A percentile compares a stretch with the other conserved stretches of the same genome.
Evolutionary conservation across 2,329 filamentous ascomycete species (phyloP).

Genomic region (Lachnellula arida): DNA sequence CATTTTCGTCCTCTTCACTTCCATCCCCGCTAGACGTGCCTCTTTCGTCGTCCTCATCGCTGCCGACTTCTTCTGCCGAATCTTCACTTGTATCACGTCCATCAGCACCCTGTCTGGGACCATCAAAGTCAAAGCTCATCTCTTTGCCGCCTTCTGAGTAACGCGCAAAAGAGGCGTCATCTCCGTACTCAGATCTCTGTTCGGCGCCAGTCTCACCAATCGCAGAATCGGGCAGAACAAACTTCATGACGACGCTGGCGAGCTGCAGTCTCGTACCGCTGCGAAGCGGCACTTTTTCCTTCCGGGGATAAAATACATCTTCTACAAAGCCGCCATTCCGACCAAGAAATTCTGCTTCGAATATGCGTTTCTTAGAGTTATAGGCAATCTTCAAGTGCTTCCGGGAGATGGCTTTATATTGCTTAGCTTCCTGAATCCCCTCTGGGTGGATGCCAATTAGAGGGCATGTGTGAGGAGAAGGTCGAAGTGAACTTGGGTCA

Average conservation of each 20-base stretch:
- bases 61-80: constrained; percentile 24
- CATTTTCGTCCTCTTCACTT: constrained; percentile 24
- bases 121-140: constrained; percentile 71
- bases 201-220: constrained; percentile 55
- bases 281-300: constrained; percentile 51
- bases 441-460: constrained; percentile 71
- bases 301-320: constrained; percentile 49
- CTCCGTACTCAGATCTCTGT: constrained; percentile 43
- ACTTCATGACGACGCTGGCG: constrained; percentile 63
- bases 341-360: constrained; percentile 56
- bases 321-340: constrained; percentile 66
- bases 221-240: constrained; percentile 62
- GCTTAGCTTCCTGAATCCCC: constrained; percentile 52
- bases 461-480: constrained; percentile 57
- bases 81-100: constrained; percentile 37
- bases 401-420: constrained; percentile 69
- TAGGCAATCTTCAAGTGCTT: constrained; percentile 70
- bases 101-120: constrained; percentile 52
- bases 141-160: constrained; percentile 57
- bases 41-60: constrained; percentile 21
- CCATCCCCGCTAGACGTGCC: constrained; percentile 26
- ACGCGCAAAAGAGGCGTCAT: constrained; percentile 44
- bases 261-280: constrained; percentile 67
- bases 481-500: constrained; percentile 54
- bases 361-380: constrained; percentile 57